Evolutionary conservation across 257 asterid species (phyloP).

Genomic region (Nicotiana otophora): DNA sequence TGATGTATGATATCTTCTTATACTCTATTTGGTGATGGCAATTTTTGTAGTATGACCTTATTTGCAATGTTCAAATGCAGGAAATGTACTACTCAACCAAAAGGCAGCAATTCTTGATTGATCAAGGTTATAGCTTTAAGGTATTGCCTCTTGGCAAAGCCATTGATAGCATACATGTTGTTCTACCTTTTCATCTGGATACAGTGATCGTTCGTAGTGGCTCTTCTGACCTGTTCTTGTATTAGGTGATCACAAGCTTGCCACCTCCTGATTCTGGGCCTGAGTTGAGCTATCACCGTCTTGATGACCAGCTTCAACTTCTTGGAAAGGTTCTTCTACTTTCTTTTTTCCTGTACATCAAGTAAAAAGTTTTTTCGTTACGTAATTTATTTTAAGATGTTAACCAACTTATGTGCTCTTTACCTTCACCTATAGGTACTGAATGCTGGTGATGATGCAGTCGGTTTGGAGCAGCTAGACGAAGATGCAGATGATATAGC

Average conservation of each 20-base stretch:
- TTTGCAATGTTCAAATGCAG: slow-evolving; percentile 29
- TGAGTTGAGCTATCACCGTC: slow-evolving; percentile 58
- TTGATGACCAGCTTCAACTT: slow-evolving; percentile 77
- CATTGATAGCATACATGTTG: neutral
- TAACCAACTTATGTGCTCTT: neutral
- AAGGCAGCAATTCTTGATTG: slow-evolving; percentile 96
- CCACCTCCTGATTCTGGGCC: slow-evolving; percentile 79
- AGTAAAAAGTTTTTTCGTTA: neutral
- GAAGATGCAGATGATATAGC: slow-evolving; percentile 96
- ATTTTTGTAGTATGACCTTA: neutral
- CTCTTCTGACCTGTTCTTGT: neutral
- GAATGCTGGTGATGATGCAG: slow-evolving; percentile 81
- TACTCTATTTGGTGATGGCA: neutral
- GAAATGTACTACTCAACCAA: slow-evolving; percentile 97
- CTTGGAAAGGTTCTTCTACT: slow-evolving; percentile 60
- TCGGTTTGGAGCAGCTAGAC: slow-evolving; percentile 89
- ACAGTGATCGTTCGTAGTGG: neutral
- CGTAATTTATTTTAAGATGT: neutral
- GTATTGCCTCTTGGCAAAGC: slow-evolving; percentile 21
- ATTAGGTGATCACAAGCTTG: slow-evolving; percentile 86
- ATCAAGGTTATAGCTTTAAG: slow-evolving; percentile 99
- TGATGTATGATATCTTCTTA: neutral
- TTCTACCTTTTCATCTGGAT: neutral
- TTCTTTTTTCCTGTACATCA: neutral
- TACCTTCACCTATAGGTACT: slow-evolving; percentile 47